Percentiles rank a stretch among this genome's conserved stretches.
Evolutionary conservation across 495 filamentous ascomycete genomes (phyloP).

Genomic region (Aspergillus baeticus): DNA sequence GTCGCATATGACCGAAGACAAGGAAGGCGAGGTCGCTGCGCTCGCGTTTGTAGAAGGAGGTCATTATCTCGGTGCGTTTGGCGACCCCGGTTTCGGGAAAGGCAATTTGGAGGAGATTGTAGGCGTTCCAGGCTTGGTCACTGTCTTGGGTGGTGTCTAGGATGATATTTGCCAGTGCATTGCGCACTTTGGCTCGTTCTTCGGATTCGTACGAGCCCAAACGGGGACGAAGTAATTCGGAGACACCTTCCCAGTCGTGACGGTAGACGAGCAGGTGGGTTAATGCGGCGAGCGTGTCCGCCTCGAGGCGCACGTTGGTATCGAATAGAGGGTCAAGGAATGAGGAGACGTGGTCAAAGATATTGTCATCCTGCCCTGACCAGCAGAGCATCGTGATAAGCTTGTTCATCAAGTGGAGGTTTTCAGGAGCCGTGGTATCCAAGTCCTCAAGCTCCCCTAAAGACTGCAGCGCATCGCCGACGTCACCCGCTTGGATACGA

Average conservation of each 20-base stretch:
- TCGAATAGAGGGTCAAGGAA: constrained; percentile 74
- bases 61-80: constrained; percentile 72
- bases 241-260: constrained; percentile 70
- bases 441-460: constrained; percentile 60
- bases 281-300: constrained; percentile 70
- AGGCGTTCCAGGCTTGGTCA: constrained; percentile 74
- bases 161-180: constrained; percentile 64
- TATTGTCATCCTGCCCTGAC: constrained; percentile 43
- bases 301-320: constrained; percentile 63
- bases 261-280: constrained; percentile 67
- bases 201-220: constrained; percentile 60
- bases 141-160: constrained; percentile 58
- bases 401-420: constrained; percentile 66
- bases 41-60: constrained; percentile 71
- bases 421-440: constrained; percentile 50
- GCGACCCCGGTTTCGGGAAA: constrained; percentile 70
- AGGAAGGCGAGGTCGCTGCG: constrained; percentile 79
- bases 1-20: constrained; percentile 88
- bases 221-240: constrained; percentile 70
- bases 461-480: constrained; percentile 61
- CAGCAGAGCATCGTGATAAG: constrained; percentile 72
- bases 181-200: constrained; percentile 62
- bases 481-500: constrained; percentile 64
- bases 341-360: constrained; percentile 67
- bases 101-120: constrained; percentile 69